Conservation (phyloP, 192 early-diverging fungal genomes). For the Bifiguratus adelaidae region DNA sequence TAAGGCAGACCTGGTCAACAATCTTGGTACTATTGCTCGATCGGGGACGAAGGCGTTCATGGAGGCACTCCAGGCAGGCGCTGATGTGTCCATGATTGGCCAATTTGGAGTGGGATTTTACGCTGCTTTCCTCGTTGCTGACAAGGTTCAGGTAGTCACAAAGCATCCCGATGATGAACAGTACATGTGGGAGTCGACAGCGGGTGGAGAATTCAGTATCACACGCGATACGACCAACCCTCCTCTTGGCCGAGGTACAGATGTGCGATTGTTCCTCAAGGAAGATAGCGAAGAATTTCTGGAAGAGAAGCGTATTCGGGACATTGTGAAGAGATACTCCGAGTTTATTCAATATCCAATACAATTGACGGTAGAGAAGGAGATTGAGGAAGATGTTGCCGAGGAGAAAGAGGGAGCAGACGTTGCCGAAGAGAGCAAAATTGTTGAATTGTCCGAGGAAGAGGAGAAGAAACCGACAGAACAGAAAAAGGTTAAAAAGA, state of each 20-base stretch:
- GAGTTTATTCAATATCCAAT: slow-evolving; percentile 99
- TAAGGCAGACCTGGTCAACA: slow-evolving; percentile 92
- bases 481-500: slow-evolving; percentile 71
- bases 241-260: slow-evolving; percentile 88
- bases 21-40: slow-evolving; percentile 99
- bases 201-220: slow-evolving; percentile 88
- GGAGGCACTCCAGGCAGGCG: slow-evolving; percentile 91
- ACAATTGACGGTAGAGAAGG: slow-evolving; percentile 91
- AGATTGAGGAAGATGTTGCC: slow-evolving; percentile 96
- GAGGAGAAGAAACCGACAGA: neutral
- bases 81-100: slow-evolving; percentile 99
- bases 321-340: slow-evolving; percentile 99
- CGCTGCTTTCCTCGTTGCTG: slow-evolving; percentile 98
- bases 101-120: slow-evolving; percentile 99
- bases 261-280: slow-evolving; percentile 95
- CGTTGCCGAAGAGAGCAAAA: slow-evolving; percentile 53
- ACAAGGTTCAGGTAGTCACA: slow-evolving; percentile 91
- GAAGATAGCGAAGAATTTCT: slow-evolving; percentile 97
- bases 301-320: slow-evolving; percentile 98
- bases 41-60: slow-evolving; percentile 99
- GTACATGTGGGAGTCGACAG: slow-evolving; percentile 91
- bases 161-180: slow-evolving; percentile 97
- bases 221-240: slow-evolving; percentile 86
- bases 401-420: slow-evolving; percentile 80
- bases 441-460: neutral